Base-by-base conservation (phyloP, 2,329 filamentous ascomycete genomes). In the Fusarium musae region DNA sequence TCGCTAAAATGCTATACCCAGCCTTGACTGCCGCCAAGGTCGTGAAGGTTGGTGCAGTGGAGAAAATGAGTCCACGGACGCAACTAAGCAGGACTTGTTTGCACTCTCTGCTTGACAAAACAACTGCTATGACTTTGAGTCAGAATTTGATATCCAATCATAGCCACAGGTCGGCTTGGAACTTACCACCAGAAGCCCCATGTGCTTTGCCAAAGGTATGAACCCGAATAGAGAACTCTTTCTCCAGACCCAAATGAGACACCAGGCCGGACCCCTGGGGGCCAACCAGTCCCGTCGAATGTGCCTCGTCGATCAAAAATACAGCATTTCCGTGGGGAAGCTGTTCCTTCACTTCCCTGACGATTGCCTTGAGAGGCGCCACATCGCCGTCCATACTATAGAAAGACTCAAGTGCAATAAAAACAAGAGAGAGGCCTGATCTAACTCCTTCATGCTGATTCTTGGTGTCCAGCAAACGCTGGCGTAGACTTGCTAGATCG, bases 191-290 rank as follows among this genome's bases (percentile, higher is more conserved):
- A 30, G 59, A 56, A 23, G 49, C 32, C 6, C 59, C 59, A 37
- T 61, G 59, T n/a, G 59, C 59, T 56, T 61, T 61, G 3, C 59
- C 59, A 56, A 61, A 61, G 6, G 59, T 61, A 19, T 61, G 59
- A 30, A 56, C 15, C 10, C 59, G 49, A 10, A 61, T 56, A 17
- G 59, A 56, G 16, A 61, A 37, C 1, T 61, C 23, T 13, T 56
- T 44, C 19, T 61, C 39, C 23, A 61, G 21, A 1, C 49, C 49
- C 19, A 61, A 5, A 2, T 56, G n/a, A n/a, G 47, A 37, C 11
- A 61, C 59, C 8, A 61, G 39, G 2, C 59, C 59, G 17, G 59
- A 44, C 2, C 59, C 59, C 2, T 16, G 19, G 1, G 39, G 39
- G 9, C 59, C 59, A 0, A 61, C 23, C 15, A 61, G 2, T 5